Conservation (phyloP, 441 rosid species). For the Cnidoscolus chayamansa region DNA sequence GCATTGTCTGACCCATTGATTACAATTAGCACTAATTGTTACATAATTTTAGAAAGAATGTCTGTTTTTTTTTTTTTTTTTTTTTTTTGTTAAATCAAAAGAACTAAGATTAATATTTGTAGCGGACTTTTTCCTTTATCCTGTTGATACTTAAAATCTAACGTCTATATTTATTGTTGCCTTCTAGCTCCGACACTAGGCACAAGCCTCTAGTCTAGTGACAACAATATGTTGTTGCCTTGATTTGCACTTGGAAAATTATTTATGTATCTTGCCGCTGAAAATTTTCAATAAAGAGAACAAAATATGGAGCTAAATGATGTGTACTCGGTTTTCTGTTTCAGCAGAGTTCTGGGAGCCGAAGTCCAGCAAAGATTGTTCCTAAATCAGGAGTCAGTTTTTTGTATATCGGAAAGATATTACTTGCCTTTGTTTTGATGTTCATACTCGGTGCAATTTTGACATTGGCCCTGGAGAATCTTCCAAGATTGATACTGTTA, state of each 20-base stretch:
- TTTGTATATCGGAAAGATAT: constrained; percentile 55
- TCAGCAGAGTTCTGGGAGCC: constrained; percentile 35
- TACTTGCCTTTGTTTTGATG: constrained; percentile 59
- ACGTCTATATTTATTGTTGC: too few species aligned
- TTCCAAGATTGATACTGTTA: constrained; percentile 52
- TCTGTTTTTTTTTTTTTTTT: too few species aligned
- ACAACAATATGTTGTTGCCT: not conserved
- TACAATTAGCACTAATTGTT: too few species aligned
- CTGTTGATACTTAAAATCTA: too few species aligned
- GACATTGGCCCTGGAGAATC: constrained; percentile 70
- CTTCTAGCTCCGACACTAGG: too few species aligned
- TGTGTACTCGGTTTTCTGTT: constrained; percentile 3
- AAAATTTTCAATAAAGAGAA: not conserved
- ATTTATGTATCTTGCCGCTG: not conserved
- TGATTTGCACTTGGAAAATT: not conserved
- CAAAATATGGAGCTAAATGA: constrained; percentile 5
- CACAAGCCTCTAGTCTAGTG: too few species aligned
- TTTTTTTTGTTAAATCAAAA: too few species aligned
- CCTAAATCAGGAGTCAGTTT: constrained; percentile 27
- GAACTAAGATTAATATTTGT: too few species aligned
- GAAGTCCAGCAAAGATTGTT: constrained; percentile 14
- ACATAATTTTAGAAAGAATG: too few species aligned
- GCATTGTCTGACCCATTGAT: too few species aligned
- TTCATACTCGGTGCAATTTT: constrained; percentile 65
- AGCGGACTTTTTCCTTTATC: too few species aligned